Conservation (phyloP, 2,329 filamentous ascomycete genomes). For the Fusarium devonianum region DNA sequence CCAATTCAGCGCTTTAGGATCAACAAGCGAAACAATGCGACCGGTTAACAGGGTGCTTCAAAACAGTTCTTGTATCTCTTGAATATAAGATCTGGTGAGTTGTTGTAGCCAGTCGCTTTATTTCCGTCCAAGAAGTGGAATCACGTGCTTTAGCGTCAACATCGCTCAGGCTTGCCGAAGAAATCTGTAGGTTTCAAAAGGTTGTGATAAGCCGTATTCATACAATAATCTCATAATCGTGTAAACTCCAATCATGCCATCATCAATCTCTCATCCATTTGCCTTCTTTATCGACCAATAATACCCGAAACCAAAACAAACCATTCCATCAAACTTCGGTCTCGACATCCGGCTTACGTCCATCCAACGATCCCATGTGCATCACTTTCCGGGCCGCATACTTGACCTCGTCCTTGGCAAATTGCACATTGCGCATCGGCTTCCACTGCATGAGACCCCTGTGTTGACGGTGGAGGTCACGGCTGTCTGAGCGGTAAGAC, state of each 20-base stretch:
- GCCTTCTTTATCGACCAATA: not conserved
- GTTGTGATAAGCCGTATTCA: constrained; percentile 21
- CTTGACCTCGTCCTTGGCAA: constrained; percentile 86
- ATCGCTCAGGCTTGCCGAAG: too few species aligned
- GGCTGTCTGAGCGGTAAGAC: constrained; percentile 71
- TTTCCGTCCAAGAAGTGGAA: too few species aligned
- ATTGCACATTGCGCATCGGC: constrained; percentile 83
- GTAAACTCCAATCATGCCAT: constrained; percentile 24
- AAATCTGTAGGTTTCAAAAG: not conserved
- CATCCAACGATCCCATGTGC: constrained; percentile 78
- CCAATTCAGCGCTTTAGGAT: too few species aligned
- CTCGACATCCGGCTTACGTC: constrained; percentile 87
- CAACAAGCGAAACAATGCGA: too few species aligned
- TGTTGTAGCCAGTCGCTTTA: too few species aligned
- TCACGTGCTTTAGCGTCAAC: too few species aligned
- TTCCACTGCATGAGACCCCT: constrained; percentile 95
- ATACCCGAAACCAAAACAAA: constrained; percentile 4
- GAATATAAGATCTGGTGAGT: too few species aligned
- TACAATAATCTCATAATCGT: constrained; percentile 17
- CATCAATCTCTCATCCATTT: constrained; percentile 28
- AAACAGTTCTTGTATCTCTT: too few species aligned
- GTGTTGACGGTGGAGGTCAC: constrained; percentile 83
- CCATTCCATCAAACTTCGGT: constrained; percentile 64
- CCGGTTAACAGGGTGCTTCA: too few species aligned
- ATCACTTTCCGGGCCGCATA: constrained; percentile 79